phyloP scores from a whole-genome alignment of 441 rosid species.

The Biscutella laevigata region DNA sequence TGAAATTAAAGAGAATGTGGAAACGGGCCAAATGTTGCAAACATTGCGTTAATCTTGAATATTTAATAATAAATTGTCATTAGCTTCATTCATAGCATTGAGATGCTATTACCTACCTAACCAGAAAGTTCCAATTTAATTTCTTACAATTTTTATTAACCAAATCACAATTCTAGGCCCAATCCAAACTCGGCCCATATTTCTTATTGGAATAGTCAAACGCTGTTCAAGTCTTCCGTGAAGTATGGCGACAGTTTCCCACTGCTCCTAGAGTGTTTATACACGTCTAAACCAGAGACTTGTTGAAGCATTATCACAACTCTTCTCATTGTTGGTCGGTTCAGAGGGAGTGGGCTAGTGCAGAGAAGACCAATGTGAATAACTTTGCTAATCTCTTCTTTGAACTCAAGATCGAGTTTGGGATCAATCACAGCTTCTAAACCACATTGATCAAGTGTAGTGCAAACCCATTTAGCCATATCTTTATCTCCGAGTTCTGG shows the following conservation, averaged over 20 bases:
- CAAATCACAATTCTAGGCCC: not conserved
- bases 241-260: conserved; percentile 64
- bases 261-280: conserved; percentile 27
- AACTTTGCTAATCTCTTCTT: conserved; percentile 41
- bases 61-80: not conserved
- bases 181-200: conserved; percentile 7
- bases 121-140: conserved; percentile 17
- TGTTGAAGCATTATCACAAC: conserved; percentile 57
- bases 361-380: conserved; percentile 51
- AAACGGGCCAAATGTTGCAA: not conserved
- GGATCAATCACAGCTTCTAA: conserved; percentile 39
- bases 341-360: conserved; percentile 54
- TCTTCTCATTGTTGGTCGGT: conserved; percentile 64
- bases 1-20: not conserved
- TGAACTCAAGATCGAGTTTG: conserved; percentile 30
- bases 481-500: conserved; percentile 51
- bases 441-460: conserved; percentile 35
- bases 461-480: conserved; percentile 46
- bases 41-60: not conserved
- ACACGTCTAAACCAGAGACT: conserved; percentile 22
- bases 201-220: conserved; percentile 5
- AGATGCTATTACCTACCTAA: conserved; percentile 13
- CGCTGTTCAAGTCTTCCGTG: conserved; percentile 37
- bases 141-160: conserved; percentile 4
- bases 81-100: not conserved